Base-by-base conservation (phyloP, 805 yeast species). In the Danielia oregonensis region DNA sequence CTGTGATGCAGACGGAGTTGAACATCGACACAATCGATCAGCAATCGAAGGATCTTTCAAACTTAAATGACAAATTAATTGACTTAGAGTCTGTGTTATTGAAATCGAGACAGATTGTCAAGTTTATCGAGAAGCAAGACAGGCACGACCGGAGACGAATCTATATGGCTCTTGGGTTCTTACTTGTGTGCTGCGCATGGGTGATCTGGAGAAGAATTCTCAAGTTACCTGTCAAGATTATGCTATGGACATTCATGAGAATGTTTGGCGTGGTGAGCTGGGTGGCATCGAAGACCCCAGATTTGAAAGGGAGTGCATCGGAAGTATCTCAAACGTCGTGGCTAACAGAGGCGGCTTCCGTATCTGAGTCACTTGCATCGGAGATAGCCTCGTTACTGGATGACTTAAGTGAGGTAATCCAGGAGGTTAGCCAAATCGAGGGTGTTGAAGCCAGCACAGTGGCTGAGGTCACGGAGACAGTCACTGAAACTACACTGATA, bases 101-200 rank as follows among this genome's bases (percentile, higher is more conserved):
- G 31, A 65, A 57, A 33, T 70, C 78, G 1, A 64, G 61, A 29
- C 63, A 63, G 16, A 61, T 76, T 26, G 78, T 76, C 26, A 64
- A 61, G 42, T 64, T 70, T 31, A 74, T 76, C 26, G 78, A 75
- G 41, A 72, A 69, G 43, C 72, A 76, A 33, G 77, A 76, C 43
- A 59, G 63, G 34, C 54, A 60, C 4, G 80, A 76, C 42, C 64
- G 73, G 37, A 50, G 64, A 32, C 61, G 74, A 27, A 74, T 75
- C 17, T 75, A 74, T 48, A 40, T 68, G 35, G 63, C 77, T 17
- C 38, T 73, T 4, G 72, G 68, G 12, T 69, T 75, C 38, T 67
- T 75, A 35, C 37, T 62, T 16, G 36, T 63, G 2, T 72, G 74
- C 25, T 66, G 76, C 38, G 49, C 57, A 5, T 74, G 76, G 74